Evolutionary conservation across 2,329 filamentous ascomycete species (phyloP).

Genomic region (Sporothrix mexicana): DNA sequence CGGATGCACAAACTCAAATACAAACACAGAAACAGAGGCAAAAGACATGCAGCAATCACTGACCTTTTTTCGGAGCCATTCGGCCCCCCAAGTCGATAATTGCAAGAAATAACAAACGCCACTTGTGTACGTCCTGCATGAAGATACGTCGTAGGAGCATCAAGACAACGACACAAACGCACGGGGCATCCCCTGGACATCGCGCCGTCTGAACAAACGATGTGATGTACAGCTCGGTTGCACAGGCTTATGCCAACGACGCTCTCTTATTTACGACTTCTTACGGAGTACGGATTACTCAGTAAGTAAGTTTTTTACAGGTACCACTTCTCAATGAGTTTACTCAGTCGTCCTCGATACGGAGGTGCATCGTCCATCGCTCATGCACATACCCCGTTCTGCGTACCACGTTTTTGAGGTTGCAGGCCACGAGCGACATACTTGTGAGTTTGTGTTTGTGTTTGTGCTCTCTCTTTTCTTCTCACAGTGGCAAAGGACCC

Average conservation of each 20-base stretch:
- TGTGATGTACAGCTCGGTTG: not conserved
- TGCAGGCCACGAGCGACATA: constrained; percentile 9
- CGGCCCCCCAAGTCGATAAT: not conserved
- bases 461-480: not conserved
- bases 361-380: constrained; percentile 7
- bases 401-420: constrained; percentile 11
- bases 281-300: too few species aligned
- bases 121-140: not conserved
- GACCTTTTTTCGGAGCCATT: not conserved
- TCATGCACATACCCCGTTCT: constrained; percentile 14
- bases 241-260: not conserved
- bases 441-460: not conserved
- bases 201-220: not conserved
- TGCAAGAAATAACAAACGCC: not conserved
- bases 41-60: not conserved
- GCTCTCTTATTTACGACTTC: too few species aligned
- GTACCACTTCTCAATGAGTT: not conserved
- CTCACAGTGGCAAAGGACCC: constrained; percentile 16
- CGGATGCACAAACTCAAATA: not conserved
- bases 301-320: too few species aligned
- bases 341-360: not conserved
- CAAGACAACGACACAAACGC: not conserved
- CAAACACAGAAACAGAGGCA: not conserved
- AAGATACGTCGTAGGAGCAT: not conserved
- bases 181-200: not conserved